Conservation (phyloP, 306 rosid species). For the Gillenia trifoliata region DNA sequence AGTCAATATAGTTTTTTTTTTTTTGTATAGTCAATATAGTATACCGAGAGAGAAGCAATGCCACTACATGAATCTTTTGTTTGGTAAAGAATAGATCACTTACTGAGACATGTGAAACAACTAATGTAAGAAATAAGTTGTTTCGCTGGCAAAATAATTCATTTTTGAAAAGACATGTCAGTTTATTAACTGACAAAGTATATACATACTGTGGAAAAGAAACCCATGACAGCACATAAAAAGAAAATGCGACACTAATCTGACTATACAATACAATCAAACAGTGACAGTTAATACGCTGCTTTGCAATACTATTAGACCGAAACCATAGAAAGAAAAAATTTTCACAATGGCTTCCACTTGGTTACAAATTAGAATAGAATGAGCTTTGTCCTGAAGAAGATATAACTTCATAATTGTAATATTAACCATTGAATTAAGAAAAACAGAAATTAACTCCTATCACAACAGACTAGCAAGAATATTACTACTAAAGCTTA, state of each 20-base stretch:
- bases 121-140: not conserved
- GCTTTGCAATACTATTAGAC: not conserved
- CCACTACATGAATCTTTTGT: not conserved
- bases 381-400: not conserved
- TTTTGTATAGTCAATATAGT: too few relatives aligned
- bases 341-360: not conserved
- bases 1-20: too few relatives aligned
- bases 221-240: not conserved
- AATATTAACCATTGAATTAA: not conserved
- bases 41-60: not conserved
- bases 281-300: not conserved
- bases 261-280: not conserved
- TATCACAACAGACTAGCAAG: not conserved
- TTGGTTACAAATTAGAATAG: not conserved
- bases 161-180: not conserved
- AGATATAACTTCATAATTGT: not conserved
- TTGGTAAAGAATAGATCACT: not conserved
- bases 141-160: not conserved
- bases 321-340: not conserved
- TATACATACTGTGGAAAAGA: not conserved
- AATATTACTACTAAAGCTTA: not conserved
- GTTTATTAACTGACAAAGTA: not conserved
- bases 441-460: not conserved
- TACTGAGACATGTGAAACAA: not conserved
- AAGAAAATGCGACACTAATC: not conserved